phyloP scores from a whole-genome alignment of 2,329 filamentous ascomycete species.

The Penicillium sp. region DNA sequence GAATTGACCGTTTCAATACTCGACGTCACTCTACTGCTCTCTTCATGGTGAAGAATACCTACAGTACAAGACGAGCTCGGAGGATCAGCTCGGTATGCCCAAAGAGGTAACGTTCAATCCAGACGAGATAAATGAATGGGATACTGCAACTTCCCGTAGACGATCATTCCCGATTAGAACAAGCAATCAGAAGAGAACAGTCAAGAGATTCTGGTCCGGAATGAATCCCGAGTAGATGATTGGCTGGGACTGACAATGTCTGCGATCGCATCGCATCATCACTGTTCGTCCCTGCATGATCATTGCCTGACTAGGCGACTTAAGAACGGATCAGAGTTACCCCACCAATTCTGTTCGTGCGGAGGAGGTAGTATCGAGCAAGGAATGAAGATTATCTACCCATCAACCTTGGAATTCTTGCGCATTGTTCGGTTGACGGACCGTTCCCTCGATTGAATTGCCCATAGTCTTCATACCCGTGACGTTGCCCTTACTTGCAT shows the following conservation, averaged over 20 bases:
- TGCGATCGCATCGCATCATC: conserved; percentile 6
- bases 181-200: not conserved
- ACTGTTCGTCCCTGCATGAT: conserved; percentile 10
- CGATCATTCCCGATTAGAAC: conserved; percentile 11
- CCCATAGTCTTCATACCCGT: conserved; percentile 11
- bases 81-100: conserved; percentile 5
- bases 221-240: conserved; percentile 12
- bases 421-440: not conserved
- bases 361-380: conserved; percentile 13
- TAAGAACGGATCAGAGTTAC: conserved; percentile 13
- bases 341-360: conserved; percentile 7
- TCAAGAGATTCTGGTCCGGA: no score
- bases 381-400: conserved; percentile 17
- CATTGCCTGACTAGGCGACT: conserved; percentile 5
- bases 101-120: not conserved
- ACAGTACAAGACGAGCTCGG: not conserved
- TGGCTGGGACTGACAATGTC: conserved; percentile 7
- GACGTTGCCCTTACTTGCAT: conserved; percentile 22
- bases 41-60: not conserved
- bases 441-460: conserved; percentile 1
- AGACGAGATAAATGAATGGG: conserved; percentile 7
- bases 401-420: no score
- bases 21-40: conserved; percentile 1
- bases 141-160: conserved; percentile 8
- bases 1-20: conserved; percentile 1